These are phyloP conservation scores for Cercospora sojina DNA, from an alignment of 2,329 filamentous ascomycete genomes.

Conservation along the genomic window DNA sequence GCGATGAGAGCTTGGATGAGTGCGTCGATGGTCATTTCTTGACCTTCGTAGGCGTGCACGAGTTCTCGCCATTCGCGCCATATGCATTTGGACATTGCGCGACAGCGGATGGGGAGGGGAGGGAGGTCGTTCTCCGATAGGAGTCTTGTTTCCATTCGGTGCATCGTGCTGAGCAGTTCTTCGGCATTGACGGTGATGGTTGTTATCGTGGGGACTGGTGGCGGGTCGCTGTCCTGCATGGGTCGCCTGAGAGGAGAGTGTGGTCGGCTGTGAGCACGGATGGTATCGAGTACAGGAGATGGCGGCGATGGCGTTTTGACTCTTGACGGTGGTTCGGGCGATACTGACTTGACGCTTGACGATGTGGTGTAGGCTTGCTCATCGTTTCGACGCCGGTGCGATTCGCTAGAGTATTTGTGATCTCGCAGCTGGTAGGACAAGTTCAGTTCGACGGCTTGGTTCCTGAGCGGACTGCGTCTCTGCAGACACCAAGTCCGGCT, in stretches of 20 bases:
- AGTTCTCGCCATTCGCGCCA: constrained; percentile 23
- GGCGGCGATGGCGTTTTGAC: background rate
- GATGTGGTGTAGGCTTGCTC: background rate
- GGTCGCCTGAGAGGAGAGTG: background rate
- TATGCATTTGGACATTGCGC: constrained; percentile 21
- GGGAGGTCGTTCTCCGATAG: background rate
- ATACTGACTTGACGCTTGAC: background rate
- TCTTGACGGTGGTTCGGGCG: background rate
- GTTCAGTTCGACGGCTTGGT: constrained; percentile 10
- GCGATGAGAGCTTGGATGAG: constrained; percentile 12
- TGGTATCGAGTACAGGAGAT: background rate
- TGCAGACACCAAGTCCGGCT: constrained; percentile 14
- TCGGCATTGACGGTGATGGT: background rate
- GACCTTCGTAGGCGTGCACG: constrained; percentile 9
- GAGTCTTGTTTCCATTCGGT: background rate
- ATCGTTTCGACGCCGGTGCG: constrained; percentile 6
- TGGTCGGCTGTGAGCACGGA: background rate
- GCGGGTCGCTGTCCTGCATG: background rate
- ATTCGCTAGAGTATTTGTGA: background rate
- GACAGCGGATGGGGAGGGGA: constrained; percentile 15
- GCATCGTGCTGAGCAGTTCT: constrained; percentile 14
- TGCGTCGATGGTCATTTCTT: background rate
- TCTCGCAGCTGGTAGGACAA: background rate
- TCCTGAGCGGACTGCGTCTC: constrained; percentile 13
- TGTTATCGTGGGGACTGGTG: background rate